Evolutionary conservation across 1,284 basidiomycete species (phyloP).

Genomic region (Ganoderma boninense): DNA sequence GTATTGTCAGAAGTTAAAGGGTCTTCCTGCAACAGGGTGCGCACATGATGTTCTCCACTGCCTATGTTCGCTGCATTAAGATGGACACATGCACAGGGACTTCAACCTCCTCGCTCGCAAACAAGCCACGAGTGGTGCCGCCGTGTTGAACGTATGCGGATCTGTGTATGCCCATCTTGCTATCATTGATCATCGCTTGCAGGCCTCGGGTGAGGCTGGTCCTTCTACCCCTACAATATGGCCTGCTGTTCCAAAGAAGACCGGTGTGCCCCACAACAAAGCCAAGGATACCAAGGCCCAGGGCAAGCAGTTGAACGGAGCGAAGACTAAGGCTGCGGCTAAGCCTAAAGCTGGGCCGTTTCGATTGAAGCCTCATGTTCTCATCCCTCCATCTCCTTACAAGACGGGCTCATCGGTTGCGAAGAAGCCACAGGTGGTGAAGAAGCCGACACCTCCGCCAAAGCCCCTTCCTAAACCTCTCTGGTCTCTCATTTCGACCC

Average conservation of each 20-base stretch:
- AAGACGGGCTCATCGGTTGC: conserved; percentile 29
- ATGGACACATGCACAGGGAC: conserved; percentile 41
- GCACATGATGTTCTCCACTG: conserved; percentile 24
- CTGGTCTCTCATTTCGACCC: conserved; percentile 60
- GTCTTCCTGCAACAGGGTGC: conserved; percentile 66
- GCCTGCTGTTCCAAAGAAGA: not conserved
- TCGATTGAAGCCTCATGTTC: conserved; percentile 21
- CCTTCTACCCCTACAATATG: not conserved
- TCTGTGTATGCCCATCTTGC: not conserved
- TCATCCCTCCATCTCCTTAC: conserved; percentile 26
- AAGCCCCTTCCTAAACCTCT: conserved; percentile 42
- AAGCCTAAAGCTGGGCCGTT: conserved; percentile 6
- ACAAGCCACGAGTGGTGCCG: not conserved
- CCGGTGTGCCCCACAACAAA: not conserved
- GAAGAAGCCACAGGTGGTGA: conserved; percentile 31
- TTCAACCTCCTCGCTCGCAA: conserved; percentile 45
- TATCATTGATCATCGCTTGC: not conserved
- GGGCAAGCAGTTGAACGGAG: too few relatives aligned
- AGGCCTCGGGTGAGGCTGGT: not conserved
- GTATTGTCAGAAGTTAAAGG: conserved; percentile 67
- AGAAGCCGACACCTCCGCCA: conserved; percentile 36
- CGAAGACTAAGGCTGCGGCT: not conserved
- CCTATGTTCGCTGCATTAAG: conserved; percentile 5
- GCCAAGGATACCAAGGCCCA: not conserved
- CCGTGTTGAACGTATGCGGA: not conserved